Base-by-base conservation (phyloP, 306 rosid genomes). In the Dalbergia oliveri region DNA sequence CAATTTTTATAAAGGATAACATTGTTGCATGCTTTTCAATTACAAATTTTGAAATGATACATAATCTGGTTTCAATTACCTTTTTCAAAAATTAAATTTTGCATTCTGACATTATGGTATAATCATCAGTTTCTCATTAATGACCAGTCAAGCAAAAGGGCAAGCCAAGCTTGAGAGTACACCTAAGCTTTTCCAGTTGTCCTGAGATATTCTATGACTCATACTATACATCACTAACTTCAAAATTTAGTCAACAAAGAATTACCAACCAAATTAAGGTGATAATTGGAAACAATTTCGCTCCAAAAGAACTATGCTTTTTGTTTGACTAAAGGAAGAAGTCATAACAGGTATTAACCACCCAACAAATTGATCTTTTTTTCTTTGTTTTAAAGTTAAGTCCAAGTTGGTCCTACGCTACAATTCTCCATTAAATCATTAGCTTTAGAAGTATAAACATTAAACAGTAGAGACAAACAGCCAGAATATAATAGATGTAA, bases 201-300 rank as follows among this genome's bases (percentile, higher is more conserved):
- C 49, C 58, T 2, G 51, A 61, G 54, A 69, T 69, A 63, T 59
- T 63, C 44, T 49, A 63, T 45, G 51, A 64, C 11, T 75, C 15
- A 50, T 51, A 47, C 3, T 62, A 37, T 47, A 66, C 66, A 69
- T 61, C 64, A 84, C 68, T 74, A 45, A 74, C 65, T 66, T 64
- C 18, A 74, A 67, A 79, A 45, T 23, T 39, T 68, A 19, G 54
- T 39, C 56, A 74, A 51, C 26, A 79, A 61, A 58, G 56, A 60
- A 47, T 18, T 67, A 41, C 41, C 37, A 18, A 31, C 50, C 4
- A 73, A 64, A 57, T 18, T 49, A 64, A 73, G 77, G 63, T 50
- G 41, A 41, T 62, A 26, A 53, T 34, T 41, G 70, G 58, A 79
- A 66, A 69, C 65, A 67, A 12, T 59, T 79, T 61, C 6, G 59